Conservation (phyloP, 2,329 filamentous ascomycete species). For the Alternaria infectoria region DNA sequence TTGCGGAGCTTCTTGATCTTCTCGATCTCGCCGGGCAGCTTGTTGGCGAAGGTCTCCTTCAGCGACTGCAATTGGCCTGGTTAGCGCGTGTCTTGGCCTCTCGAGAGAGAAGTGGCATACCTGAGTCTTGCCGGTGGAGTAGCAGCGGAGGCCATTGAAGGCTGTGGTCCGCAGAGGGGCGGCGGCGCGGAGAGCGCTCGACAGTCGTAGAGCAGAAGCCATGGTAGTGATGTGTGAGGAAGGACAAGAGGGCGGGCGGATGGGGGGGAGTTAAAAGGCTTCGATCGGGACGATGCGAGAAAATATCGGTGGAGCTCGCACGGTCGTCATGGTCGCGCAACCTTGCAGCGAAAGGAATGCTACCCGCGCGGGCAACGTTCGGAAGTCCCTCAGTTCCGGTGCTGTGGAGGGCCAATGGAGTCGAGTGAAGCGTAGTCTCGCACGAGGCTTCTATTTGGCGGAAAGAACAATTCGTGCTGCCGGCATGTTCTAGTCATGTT, state of each 20-base stretch:
- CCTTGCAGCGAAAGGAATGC: conserved; percentile 5
- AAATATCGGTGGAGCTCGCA: conserved; percentile 33
- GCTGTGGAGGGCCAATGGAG: not conserved
- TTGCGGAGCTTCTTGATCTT: conserved; percentile 99
- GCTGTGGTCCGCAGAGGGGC: conserved; percentile 70
- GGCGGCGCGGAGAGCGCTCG: conserved; percentile 79
- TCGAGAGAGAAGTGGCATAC: conserved; percentile 57
- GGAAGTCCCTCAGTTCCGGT: conserved; percentile 13
- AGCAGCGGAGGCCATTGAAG: conserved; percentile 86
- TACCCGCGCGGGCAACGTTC: conserved; percentile 11
- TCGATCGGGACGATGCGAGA: conserved; percentile 27
- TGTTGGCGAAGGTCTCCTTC: conserved; percentile 98
- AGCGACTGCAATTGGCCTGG: conserved; percentile 70
- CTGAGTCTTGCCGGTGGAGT: conserved; percentile 88
- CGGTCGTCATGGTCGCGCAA: conserved; percentile 11
- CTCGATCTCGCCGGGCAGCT: conserved; percentile 95
- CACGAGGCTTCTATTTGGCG: not conserved
- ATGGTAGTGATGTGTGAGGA: conserved; percentile 61
- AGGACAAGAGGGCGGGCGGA: conserved; percentile 44
- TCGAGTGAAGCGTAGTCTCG: not conserved
- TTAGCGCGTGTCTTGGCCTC: conserved; percentile 32
- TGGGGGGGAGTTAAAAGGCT: conserved; percentile 36
- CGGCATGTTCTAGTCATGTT: not conserved
- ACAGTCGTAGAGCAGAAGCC: conserved; percentile 82
- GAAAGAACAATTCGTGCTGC: not conserved